phyloP scores from a whole-genome alignment of 169 alveolate genomes.

The Eimeria falciformis region DNA sequence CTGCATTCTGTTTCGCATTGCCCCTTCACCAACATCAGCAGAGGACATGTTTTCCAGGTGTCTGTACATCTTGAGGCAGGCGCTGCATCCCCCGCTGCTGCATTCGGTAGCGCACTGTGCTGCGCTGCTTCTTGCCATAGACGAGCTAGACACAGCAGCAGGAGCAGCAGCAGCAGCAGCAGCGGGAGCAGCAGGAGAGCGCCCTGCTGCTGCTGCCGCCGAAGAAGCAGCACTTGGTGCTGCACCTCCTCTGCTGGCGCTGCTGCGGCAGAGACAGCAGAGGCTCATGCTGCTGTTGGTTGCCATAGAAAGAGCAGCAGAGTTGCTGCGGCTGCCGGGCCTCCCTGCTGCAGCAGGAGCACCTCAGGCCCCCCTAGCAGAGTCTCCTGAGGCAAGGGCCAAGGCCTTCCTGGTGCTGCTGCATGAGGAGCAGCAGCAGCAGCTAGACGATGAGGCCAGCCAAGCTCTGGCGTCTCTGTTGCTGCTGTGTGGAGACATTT shows the following conservation, averaged over 20 bases:
- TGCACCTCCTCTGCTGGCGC: slow-evolving; percentile 36
- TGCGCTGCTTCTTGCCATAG: neutral
- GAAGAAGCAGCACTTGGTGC: slow-evolving; percentile 38
- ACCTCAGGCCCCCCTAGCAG: neutral
- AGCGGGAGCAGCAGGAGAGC: slow-evolving; percentile 18
- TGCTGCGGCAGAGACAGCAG: slow-evolving; percentile 56
- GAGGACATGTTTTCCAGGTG: slow-evolving; percentile 24
- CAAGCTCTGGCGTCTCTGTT: neutral
- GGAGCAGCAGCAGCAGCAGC: slow-evolving; percentile 41
- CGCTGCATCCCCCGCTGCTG: slow-evolving; percentile 57
- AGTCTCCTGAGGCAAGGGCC: neutral
- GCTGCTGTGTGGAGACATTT: slow-evolving; percentile 51
- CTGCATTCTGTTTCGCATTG: slow-evolving; percentile 19
- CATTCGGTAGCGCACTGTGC: neutral
- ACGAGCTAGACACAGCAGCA: slow-evolving; percentile 1
- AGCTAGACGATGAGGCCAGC: slow-evolving; percentile 40
- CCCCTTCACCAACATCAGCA: slow-evolving; percentile 43
- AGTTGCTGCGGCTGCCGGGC: slow-evolving; percentile 19
- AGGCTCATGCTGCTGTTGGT: slow-evolving; percentile 28
- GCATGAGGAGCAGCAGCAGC: slow-evolving; percentile 54
- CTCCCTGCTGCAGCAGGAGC: slow-evolving; percentile 44
- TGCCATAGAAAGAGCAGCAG: slow-evolving; percentile 43
- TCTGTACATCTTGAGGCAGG: slow-evolving; percentile 39
- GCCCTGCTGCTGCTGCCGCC: neutral
- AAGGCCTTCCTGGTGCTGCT: slow-evolving; percentile 43